phyloP scores from a whole-genome alignment of 305 asterid genomes.

The Solanum hybrid region DNA sequence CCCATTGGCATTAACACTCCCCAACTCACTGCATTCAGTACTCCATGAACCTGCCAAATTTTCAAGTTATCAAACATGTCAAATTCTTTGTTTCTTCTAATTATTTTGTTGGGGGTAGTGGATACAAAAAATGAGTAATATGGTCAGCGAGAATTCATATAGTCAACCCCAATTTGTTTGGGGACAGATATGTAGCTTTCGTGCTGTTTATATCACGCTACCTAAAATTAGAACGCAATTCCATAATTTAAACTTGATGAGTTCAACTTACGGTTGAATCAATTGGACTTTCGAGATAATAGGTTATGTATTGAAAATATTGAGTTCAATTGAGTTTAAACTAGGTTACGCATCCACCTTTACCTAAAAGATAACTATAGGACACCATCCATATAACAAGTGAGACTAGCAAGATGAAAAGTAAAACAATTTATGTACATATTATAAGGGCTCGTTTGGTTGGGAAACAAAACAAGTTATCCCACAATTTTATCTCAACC shows the following conservation, averaged over 20 bases:
- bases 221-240: not conserved
- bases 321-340: not conserved
- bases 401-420: too few species aligned
- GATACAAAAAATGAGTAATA: too few species aligned
- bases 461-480: not conserved
- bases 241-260: not conserved
- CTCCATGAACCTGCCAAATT: slow-evolving; percentile 49
- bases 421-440: too few species aligned
- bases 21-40: slow-evolving; percentile 81
- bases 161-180: not conserved
- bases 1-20: slow-evolving; percentile 86
- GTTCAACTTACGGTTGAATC: not conserved
- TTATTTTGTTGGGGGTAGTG: not conserved
- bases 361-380: too few species aligned
- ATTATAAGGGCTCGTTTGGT: not conserved
- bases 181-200: not conserved
- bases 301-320: too few species aligned
- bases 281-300: not conserved
- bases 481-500: not conserved
- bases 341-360: not conserved
- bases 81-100: not conserved
- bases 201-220: not conserved
- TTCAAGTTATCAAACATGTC: not conserved
- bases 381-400: too few species aligned
- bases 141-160: not conserved